Evolutionary conservation across 2,329 filamentous ascomycete genomes (phyloP).

Genomic region (Penicillium occitanis): DNA sequence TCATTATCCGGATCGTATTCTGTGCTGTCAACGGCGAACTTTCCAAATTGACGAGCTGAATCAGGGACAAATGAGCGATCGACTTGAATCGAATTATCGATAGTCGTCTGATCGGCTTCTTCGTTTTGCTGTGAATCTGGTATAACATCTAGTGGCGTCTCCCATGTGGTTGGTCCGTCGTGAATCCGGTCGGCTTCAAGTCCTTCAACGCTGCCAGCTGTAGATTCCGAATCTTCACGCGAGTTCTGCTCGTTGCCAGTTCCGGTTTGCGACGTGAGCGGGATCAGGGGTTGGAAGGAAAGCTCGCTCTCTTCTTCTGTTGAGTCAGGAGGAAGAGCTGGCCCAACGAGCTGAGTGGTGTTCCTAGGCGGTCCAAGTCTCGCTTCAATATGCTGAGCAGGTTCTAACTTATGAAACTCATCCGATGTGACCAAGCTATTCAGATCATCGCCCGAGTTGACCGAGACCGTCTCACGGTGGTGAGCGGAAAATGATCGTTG

Average conservation of each 20-base stretch:
- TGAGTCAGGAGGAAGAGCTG: background rate
- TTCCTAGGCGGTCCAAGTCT: background rate
- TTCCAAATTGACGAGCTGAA: conserved; percentile 4
- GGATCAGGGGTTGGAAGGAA: conserved; percentile 13
- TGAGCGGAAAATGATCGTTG: background rate
- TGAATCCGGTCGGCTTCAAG: background rate
- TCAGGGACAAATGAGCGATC: conserved; percentile 21
- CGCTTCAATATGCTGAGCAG: background rate
- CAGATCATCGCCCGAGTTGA: conserved; percentile 22
- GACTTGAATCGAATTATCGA: conserved; percentile 20
- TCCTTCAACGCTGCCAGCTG: background rate
- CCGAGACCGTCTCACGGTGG: background rate
- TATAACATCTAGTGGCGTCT: conserved; percentile 40
- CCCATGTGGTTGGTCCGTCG: conserved; percentile 29
- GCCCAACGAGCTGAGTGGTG: background rate
- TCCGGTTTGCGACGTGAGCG: background rate
- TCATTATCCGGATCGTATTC: conserved; percentile 8
- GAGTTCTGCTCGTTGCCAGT: background rate
- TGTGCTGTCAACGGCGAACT: background rate
- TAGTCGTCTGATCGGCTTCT: background rate
- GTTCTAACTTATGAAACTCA: background rate
- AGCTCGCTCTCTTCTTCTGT: conserved; percentile 17
- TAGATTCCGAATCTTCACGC: background rate
- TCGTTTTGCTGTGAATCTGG: conserved; percentile 38
- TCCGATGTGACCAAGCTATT: background rate